These are phyloP conservation scores for Lentinula edodes DNA, from an alignment of 768 basidiomycete species.

Conservation along the genomic window DNA sequence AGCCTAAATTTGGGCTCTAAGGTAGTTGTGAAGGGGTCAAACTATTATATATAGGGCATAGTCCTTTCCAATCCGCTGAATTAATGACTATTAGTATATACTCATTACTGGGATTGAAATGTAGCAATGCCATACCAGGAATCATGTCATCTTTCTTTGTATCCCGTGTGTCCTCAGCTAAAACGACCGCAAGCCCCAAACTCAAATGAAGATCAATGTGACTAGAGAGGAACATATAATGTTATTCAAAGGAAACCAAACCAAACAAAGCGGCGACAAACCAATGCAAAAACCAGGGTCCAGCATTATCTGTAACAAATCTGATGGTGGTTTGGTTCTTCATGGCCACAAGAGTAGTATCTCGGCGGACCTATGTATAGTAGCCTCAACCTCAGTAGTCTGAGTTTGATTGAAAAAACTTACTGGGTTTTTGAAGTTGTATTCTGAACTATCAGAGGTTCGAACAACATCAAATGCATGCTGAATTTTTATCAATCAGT, in stretches of 20 bases:
- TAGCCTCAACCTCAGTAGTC: not conserved
- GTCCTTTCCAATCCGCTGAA: not conserved
- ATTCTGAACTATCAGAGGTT: conserved; percentile 25
- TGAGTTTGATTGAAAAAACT: conserved; percentile 11
- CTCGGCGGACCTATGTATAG: conserved; percentile 28
- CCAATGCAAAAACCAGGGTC: conserved; percentile 19
- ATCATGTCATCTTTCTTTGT: not conserved
- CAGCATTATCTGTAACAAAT: conserved; percentile 47
- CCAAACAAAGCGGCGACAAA: conserved; percentile 11
- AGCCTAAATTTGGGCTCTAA: not conserved
- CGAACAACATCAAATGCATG: conserved; percentile 39
- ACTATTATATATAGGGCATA: conserved; percentile 1
- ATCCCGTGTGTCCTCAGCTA: conserved; percentile 7
- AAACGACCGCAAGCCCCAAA: conserved; percentile 10
- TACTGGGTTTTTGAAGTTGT: conserved; percentile 47
- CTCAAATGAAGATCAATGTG: conserved; percentile 5
- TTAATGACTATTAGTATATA: not conserved
- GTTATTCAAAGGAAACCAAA: not conserved
- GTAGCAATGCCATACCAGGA: not conserved
- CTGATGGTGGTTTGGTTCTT: conserved; percentile 31
- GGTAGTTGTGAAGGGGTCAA: not conserved
- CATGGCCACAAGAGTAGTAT: conserved; percentile 20
- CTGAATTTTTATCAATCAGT: conserved; percentile 13
- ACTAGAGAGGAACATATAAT: not conserved
- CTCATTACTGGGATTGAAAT: not conserved